A percentile compares a stretch with the other conserved stretches of the same genome.
These are phyloP conservation scores for Erigeron canadensis DNA, from an alignment of 129 eudicot genomes.

Conservation along the genomic window DNA sequence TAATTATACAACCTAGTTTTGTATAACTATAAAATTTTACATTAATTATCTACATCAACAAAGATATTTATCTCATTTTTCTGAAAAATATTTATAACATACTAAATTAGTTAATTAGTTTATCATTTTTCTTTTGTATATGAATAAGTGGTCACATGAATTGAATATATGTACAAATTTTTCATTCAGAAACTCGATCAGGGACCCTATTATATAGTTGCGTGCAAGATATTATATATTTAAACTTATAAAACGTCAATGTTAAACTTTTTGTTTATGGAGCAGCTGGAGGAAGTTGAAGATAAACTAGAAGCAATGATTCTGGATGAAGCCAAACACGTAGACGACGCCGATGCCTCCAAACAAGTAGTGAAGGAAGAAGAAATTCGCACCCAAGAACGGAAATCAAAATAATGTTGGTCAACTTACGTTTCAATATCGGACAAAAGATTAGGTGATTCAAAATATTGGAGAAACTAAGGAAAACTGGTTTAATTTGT, in stretches of 20 bases:
- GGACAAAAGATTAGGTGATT: slow-evolving; percentile 1
- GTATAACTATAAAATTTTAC: no score
- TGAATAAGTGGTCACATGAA: no score
- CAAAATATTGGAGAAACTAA: not conserved
- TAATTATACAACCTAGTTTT: no score
- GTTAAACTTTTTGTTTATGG: not conserved
- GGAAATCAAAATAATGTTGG: not conserved
- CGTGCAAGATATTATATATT: not conserved
- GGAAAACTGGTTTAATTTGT: not conserved
- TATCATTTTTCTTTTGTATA: no score
- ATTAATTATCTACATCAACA: no score
- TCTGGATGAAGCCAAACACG: slow-evolving; percentile 8
- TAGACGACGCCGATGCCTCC: not conserved
- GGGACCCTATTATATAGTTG: no score
- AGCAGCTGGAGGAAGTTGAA: slow-evolving; percentile 43
- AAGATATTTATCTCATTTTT: no score
- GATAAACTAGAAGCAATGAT: slow-evolving; percentile 36
- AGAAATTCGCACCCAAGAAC: not conserved
- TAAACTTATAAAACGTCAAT: not conserved
- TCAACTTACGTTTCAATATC: slow-evolving; percentile 1
- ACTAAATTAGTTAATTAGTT: no score
- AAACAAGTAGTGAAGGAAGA: slow-evolving; percentile 1
- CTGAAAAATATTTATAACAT: no score
- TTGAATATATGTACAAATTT: no score
- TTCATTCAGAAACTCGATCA: no score